These are phyloP conservation scores for Fusarium sp. DNA, from an alignment of 2,329 filamentous ascomycete genomes.

Conservation along the genomic window DNA sequence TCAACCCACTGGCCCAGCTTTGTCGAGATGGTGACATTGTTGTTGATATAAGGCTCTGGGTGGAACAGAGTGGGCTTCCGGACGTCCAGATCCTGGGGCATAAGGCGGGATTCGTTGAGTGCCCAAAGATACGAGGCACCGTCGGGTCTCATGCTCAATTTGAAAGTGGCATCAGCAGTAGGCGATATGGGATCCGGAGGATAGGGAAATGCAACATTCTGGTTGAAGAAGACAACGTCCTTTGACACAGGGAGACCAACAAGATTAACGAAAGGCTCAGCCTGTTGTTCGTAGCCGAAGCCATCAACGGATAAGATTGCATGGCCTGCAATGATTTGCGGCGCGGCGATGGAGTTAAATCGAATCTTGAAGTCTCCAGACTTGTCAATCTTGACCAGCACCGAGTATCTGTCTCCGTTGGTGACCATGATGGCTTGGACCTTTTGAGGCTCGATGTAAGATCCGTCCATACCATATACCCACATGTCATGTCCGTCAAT, in stretches of 20 bases:
- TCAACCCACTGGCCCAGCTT: conserved; percentile 68
- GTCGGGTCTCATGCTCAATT: conserved; percentile 58
- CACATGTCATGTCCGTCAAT: conserved; percentile 69
- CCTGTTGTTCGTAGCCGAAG: conserved; percentile 42
- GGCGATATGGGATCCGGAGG: conserved; percentile 61
- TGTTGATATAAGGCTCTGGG: conserved; percentile 51
- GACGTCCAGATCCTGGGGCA: conserved; percentile 56
- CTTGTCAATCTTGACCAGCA: conserved; percentile 63
- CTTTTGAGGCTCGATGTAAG: conserved; percentile 67
- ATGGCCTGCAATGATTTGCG: conserved; percentile 69
- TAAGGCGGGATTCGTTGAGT: conserved; percentile 62
- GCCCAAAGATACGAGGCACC: conserved; percentile 68
- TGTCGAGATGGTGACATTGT: conserved; percentile 66
- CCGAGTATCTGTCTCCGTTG: conserved; percentile 68
- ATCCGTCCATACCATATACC: conserved; percentile 68
- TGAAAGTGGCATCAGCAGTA: conserved; percentile 62
- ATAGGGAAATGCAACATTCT: conserved; percentile 61
- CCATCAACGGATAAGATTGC: conserved; percentile 61
- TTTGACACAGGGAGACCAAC: conserved; percentile 60
- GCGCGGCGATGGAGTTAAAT: conserved; percentile 61
- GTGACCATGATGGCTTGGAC: conserved; percentile 63
- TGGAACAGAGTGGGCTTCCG: conserved; percentile 63
- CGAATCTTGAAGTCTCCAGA: conserved; percentile 69
- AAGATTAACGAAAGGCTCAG: conserved; percentile 64
- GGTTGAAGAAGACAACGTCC: conserved; percentile 61